Conservation (phyloP, 2,329 filamentous ascomycete genomes). For the Berkeleyomyces rouxiae region DNA sequence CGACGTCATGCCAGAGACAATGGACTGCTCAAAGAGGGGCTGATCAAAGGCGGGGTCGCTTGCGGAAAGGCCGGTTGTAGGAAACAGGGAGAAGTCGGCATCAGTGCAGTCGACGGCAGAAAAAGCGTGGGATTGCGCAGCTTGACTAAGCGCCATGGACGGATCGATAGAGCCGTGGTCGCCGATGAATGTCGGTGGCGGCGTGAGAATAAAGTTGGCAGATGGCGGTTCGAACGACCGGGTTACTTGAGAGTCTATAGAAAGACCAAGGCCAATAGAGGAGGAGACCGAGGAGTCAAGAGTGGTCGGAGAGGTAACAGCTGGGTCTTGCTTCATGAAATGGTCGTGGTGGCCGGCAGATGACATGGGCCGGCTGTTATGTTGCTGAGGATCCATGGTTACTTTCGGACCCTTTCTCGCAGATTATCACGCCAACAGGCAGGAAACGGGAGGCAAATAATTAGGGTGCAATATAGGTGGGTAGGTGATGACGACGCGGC, state of each 20-base stretch:
- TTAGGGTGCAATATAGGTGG: background rate
- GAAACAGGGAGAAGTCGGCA: slow-evolving; percentile 49
- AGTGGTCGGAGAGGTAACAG: slow-evolving; percentile 31
- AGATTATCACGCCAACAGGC: background rate
- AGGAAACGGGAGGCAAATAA: background rate
- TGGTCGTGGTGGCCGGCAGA: slow-evolving; percentile 40
- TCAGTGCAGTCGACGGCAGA: slow-evolving; percentile 26
- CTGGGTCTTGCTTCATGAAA: slow-evolving; percentile 43
- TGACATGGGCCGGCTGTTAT: slow-evolving; percentile 39
- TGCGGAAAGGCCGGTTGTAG: slow-evolving; percentile 28
- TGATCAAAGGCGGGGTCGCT: slow-evolving; percentile 41
- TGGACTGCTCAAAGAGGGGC: slow-evolving; percentile 38
- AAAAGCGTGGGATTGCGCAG: slow-evolving; percentile 26
- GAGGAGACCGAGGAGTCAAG: slow-evolving; percentile 33
- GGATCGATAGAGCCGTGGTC: slow-evolving; percentile 26
- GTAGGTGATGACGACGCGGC: background rate
- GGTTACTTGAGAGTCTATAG: slow-evolving; percentile 28
- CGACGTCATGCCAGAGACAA: slow-evolving; percentile 35
- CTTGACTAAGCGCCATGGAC: slow-evolving; percentile 23
- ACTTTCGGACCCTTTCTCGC: slow-evolving; percentile 7
- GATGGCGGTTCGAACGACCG: slow-evolving; percentile 18
- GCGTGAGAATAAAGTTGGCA: slow-evolving; percentile 25
- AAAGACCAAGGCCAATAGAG: slow-evolving; percentile 40
- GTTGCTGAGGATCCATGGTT: slow-evolving; percentile 25
- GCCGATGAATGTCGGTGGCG: slow-evolving; percentile 25